phyloP scores from a whole-genome alignment of 1,139 yeast genomes.

The Yamadazyma jaroonii region DNA sequence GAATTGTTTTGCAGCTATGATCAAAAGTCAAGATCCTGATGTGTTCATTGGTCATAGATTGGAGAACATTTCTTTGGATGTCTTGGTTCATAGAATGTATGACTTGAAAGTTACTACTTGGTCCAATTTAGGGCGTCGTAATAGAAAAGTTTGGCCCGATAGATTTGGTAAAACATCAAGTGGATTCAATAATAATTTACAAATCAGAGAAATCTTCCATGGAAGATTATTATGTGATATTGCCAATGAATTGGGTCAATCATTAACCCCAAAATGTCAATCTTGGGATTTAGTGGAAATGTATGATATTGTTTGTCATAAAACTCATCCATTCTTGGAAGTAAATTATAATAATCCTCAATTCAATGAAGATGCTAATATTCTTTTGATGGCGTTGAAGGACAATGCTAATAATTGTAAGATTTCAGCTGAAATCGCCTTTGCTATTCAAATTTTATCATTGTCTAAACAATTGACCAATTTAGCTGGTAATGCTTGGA shows the following conservation, averaged over 20 bases:
- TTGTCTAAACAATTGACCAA: conserved; percentile 89
- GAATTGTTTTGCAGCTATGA: conserved; percentile 67
- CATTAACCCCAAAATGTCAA: conserved; percentile 86
- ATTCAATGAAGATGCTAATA: conserved; percentile 65
- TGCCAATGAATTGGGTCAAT: conserved; percentile 93
- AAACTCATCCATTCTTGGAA: conserved; percentile 62
- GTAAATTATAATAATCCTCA: conserved; percentile 68
- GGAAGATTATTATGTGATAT: conserved; percentile 92
- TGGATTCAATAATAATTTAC: conserved; percentile 46
- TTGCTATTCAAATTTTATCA: conserved; percentile 80
- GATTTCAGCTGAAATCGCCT: conserved; percentile 75
- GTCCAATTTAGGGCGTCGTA: conserved; percentile 83
- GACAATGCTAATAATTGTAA: conserved; percentile 70
- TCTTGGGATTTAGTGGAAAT: conserved; percentile 96
- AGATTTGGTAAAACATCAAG: conserved; percentile 53
- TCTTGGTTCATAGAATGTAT: conserved; percentile 77
- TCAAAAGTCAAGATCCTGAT: conserved; percentile 83
- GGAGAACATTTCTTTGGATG: conserved; percentile 76
- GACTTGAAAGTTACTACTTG: conserved; percentile 72
- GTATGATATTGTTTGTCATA: conserved; percentile 72
- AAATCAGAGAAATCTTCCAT: conserved; percentile 66
- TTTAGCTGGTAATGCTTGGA: conserved; percentile 97
- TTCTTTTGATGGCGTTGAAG: conserved; percentile 64
- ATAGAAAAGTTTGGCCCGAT: conserved; percentile 74
- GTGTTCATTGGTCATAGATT: conserved; percentile 84